Base-by-base conservation (phyloP, 208 protist species). In the Trypanosoma vivax region DNA sequence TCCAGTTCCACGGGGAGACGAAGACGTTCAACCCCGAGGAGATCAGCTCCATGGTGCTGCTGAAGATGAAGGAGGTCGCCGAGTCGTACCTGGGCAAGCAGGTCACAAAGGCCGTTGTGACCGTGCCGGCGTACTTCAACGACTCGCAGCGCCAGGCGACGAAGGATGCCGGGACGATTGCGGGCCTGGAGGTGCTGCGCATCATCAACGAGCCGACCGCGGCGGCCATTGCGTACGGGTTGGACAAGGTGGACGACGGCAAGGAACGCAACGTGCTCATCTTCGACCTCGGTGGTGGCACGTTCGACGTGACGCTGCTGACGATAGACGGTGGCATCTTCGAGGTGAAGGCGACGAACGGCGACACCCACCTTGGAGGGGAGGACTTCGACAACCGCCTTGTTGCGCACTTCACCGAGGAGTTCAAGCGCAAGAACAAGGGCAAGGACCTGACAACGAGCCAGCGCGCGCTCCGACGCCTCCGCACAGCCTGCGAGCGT, bases 121-220 rank as follows among this genome's bases (percentile, higher is more conserved):
- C 97, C 14, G 95, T 98, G 23, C 94, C 94, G n/a, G 95, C 95
- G 28, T 98, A 98, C 60, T 99, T 99, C 70, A 98, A 98, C 59
- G 97, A 99, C 55, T 56, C 88, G 0, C 97, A 99, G 79, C 60
- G 97, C 30, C 85, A 97, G 76, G 94, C 94, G 4, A 99, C 96
- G 13, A 99, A 98, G 80, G 96, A 98, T 65, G 97, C 97, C 6
- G 97, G 95, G 24, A 64, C 67, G 16, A 98, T 99, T 48, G 75
- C 96, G 5, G 96, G 96, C 14, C 66, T 99, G 14, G 81, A 96
- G 40, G 96, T 99, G 9, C 54, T 97, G 24, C 75, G 97, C 27
- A 98, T 99, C 60, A 96, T 99, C 57, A 99, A 99, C 71, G 97
- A 99, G 75, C 97, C 97, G 19, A 97, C 95, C 3, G 97, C 97